Conservation (phyloP, 2,329 filamentous ascomycete genomes). For the Botrytis elliptica region DNA sequence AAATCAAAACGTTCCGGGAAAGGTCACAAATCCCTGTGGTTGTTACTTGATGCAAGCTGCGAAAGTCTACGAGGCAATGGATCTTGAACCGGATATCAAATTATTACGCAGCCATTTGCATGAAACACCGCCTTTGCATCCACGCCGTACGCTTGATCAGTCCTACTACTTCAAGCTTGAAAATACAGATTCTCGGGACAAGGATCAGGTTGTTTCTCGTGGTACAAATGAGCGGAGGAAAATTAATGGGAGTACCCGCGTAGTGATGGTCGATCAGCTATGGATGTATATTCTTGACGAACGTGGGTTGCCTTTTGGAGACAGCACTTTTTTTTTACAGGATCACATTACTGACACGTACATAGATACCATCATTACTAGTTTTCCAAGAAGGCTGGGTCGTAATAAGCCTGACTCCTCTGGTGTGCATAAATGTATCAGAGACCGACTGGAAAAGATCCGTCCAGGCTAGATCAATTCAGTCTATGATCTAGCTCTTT, state of each 20-base stretch:
- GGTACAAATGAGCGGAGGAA: conserved; percentile 24
- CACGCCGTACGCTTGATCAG: conserved; percentile 47
- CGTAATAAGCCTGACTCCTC: conserved; percentile 44
- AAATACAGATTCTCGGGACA: conserved; percentile 42
- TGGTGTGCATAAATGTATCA: conserved; percentile 44
- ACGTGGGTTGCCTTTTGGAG: conserved; percentile 22
- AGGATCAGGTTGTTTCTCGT: conserved; percentile 33
- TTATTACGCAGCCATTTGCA: conserved; percentile 28
- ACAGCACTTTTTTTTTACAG: neutral
- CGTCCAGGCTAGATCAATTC: conserved; percentile 39
- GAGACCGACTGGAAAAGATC: conserved; percentile 36
- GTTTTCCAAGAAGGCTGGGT: conserved; percentile 45
- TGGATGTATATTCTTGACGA: conserved; percentile 47
- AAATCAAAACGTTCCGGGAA: neutral
- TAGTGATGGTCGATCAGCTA: conserved; percentile 47
- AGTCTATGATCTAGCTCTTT: conserved; percentile 41
- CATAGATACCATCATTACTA: conserved; percentile 43
- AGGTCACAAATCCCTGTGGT: conserved; percentile 10
- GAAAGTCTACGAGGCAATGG: conserved; percentile 30
- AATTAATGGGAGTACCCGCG: conserved; percentile 21
- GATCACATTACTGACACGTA: conserved; percentile 19
- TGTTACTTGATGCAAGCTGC: conserved; percentile 28
- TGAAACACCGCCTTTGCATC: conserved; percentile 40
- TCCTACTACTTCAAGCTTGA: conserved; percentile 44
- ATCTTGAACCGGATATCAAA: conserved; percentile 30